Evolutionary conservation across 2,329 filamentous ascomycete species (phyloP).

Genomic region (Alternaria hordeiaustralica): DNA sequence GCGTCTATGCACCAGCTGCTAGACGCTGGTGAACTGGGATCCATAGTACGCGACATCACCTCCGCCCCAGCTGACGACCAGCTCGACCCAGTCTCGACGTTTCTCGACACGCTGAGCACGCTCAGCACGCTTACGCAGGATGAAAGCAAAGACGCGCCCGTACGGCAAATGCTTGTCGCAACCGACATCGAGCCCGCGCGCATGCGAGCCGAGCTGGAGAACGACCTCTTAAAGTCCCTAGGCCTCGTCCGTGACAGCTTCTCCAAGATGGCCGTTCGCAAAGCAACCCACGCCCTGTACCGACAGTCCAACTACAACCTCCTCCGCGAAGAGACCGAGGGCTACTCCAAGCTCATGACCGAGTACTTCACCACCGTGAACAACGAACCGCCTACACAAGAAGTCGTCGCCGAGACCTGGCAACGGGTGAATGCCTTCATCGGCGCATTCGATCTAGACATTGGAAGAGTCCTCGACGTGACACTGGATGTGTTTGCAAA

Average conservation of each 20-base stretch:
- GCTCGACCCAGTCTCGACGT: slow-evolving; percentile 63
- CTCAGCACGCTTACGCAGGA: slow-evolving; percentile 78
- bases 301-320: slow-evolving; percentile 97
- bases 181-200: slow-evolving; percentile 74
- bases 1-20: slow-evolving; percentile 75
- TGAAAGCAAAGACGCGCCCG: slow-evolving; percentile 63
- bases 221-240: slow-evolving; percentile 73
- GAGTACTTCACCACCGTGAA: slow-evolving; percentile 92
- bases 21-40: slow-evolving; percentile 71
- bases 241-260: slow-evolving; percentile 88
- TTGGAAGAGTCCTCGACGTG: slow-evolving; percentile 91
- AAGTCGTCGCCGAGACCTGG: slow-evolving; percentile 83
- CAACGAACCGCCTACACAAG: slow-evolving; percentile 73
- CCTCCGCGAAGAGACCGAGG: slow-evolving; percentile 92
- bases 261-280: slow-evolving; percentile 79
- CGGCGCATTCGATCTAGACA: slow-evolving; percentile 95
- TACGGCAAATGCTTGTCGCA: slow-evolving; percentile 73
- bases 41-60: slow-evolving; percentile 75
- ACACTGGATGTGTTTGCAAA: slow-evolving; percentile 95
- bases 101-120: slow-evolving; percentile 83
- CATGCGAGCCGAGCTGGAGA: slow-evolving; percentile 85
- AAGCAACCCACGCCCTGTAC: slow-evolving; percentile 91
- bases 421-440: slow-evolving; percentile 93
- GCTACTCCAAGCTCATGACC: slow-evolving; percentile 94
- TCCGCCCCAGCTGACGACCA: slow-evolving; percentile 56